These are phyloP conservation scores for Cryptococcus jaspeensis DNA, from an alignment of 1,284 basidiomycete species.

Conservation along the genomic window DNA sequence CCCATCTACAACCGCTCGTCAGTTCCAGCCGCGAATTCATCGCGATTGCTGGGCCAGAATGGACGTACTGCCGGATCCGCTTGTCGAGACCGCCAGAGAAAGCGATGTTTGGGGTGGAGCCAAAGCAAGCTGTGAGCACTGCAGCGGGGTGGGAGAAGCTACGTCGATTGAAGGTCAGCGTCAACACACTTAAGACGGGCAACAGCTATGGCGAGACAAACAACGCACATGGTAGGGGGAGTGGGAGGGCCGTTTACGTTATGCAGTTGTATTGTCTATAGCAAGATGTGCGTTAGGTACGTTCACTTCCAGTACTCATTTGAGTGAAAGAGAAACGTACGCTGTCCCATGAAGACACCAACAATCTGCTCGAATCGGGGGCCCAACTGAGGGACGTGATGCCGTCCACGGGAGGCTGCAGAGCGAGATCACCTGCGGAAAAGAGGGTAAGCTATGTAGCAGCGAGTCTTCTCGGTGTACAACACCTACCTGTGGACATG, in stretches of 20 bases:
- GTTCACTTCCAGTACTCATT: background rate
- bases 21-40: background rate
- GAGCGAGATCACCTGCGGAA: slow-evolving; percentile 38
- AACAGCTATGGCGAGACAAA: background rate
- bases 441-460: slow-evolving; percentile 3
- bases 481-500: slow-evolving; percentile 38
- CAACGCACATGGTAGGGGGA: slow-evolving; percentile 38
- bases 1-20: slow-evolving; percentile 52
- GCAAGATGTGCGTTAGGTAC: slow-evolving; percentile 14
- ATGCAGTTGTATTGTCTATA: slow-evolving; percentile 49
- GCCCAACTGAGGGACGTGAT: slow-evolving; percentile 78
- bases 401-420: slow-evolving; percentile 75
- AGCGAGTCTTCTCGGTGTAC: background rate
- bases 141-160: slow-evolving; percentile 47
- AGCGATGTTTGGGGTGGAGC: slow-evolving; percentile 43
- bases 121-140: slow-evolving; percentile 50
- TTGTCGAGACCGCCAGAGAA: slow-evolving; percentile 54
- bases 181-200: background rate
- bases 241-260: slow-evolving; percentile 35
- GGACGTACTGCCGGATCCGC: slow-evolving; percentile 56
- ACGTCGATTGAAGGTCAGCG: background rate
- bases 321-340: slow-evolving; percentile 55
- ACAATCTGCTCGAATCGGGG: slow-evolving; percentile 71
- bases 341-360: slow-evolving; percentile 85
- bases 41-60: background rate